A percentile compares a stretch with the other conserved stretches of the same genome.
These are phyloP conservation scores for Cytospora piceicola DNA, from an alignment of 2,329 filamentous ascomycete genomes.

Conservation along the genomic window DNA sequence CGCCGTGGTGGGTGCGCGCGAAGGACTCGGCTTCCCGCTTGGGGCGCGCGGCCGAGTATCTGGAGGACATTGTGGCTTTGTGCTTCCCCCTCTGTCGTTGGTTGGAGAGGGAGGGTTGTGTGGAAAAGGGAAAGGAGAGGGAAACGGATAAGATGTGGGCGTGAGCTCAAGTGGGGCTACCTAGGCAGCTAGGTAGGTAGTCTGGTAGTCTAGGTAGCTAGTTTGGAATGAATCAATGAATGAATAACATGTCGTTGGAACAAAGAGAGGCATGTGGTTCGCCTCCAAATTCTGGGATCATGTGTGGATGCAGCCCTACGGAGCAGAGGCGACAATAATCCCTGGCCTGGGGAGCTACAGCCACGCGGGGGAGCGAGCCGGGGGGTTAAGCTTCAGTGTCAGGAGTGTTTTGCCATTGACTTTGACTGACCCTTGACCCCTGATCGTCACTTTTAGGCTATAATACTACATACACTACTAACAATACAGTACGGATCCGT, in stretches of 20 bases:
- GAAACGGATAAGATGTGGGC: not conserved
- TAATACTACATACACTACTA: too few species aligned
- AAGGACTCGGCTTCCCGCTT: conserved; percentile 85
- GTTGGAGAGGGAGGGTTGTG: not conserved
- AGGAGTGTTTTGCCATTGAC: too few species aligned
- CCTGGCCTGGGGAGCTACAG: not conserved
- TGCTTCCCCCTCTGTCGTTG: not conserved
- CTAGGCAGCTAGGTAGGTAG: not conserved
- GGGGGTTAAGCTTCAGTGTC: not conserved
- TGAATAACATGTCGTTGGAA: not conserved
- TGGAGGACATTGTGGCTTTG: conserved; percentile 53
- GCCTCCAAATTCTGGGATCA: not conserved
- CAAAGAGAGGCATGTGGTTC: not conserved
- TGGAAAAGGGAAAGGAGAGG: too few species aligned
- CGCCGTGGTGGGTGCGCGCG: conserved; percentile 71
- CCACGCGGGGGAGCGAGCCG: not conserved
- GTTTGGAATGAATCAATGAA: too few species aligned
- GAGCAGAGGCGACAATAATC: conserved; percentile 2
- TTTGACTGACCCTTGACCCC: not conserved
- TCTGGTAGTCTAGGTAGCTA: not conserved
- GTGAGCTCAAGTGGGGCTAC: not conserved
- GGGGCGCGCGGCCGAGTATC: conserved; percentile 70
- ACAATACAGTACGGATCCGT: too few species aligned
- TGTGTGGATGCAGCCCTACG: conserved; percentile 23
- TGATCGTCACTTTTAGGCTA: not conserved